phyloP scores from a whole-genome alignment of 495 filamentous ascomycete species.

The Thermochaetoides thermophila region DNA sequence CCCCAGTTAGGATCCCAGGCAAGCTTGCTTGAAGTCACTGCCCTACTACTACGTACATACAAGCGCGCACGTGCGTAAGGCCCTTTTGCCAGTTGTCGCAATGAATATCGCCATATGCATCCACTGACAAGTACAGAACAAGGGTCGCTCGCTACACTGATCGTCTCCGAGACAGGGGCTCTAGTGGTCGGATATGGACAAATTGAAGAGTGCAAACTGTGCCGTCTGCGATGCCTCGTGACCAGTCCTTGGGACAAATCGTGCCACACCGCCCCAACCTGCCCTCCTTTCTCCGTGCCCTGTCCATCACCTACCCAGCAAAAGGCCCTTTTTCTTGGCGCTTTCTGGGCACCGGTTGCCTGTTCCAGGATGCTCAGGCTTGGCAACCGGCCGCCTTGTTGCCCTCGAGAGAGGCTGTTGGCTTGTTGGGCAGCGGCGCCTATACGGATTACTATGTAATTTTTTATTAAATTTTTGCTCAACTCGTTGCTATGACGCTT shows the following conservation, averaged over 20 bases:
- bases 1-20: too few relatives aligned
- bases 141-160: too few relatives aligned
- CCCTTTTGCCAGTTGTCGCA: too few relatives aligned
- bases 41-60: too few relatives aligned
- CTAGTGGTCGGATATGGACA: conserved; percentile 3
- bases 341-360: not conserved
- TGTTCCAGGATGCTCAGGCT: conserved; percentile 3
- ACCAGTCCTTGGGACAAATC: conserved; percentile 8
- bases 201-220: conserved; percentile 9
- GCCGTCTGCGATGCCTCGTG: conserved; percentile 16
- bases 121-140: too few relatives aligned
- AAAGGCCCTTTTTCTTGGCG: conserved; percentile 5
- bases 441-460: too few relatives aligned
- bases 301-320: conserved; percentile 3
- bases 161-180: not conserved
- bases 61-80: too few relatives aligned
- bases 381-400: too few relatives aligned
- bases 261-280: conserved; percentile 19
- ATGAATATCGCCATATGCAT: too few relatives aligned
- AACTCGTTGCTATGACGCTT: conserved; percentile 1
- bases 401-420: too few relatives aligned
- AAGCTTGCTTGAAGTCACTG: too few relatives aligned
- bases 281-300: not conserved
- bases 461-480: conserved; percentile 4
- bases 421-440: too few relatives aligned